Base-by-base conservation (phyloP, 2,329 filamentous ascomycete genomes). In the Penicillium sp. region DNA sequence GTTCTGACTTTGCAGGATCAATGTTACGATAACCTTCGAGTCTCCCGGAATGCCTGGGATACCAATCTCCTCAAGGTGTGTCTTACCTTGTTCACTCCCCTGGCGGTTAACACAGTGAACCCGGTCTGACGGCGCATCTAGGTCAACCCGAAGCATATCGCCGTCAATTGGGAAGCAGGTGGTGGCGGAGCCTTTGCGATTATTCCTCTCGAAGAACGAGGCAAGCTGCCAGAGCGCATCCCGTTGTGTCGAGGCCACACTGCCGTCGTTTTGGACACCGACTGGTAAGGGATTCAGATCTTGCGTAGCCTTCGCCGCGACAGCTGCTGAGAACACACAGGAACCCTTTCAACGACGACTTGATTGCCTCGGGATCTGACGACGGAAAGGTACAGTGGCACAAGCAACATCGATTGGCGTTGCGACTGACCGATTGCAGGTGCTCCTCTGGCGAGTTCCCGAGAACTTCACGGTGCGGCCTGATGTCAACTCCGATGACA, bases 11-110 rank as follows among this genome's bases (percentile, higher is more conserved):
- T 11, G 4, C 51, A 84, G 82, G 93, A 99, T 72, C 88, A 89
- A 81, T 96, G 91, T 79, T 99, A 97, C 76, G 93, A 99, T 74
- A 97, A 97, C 74, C 78, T 99, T 62, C 89, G 89, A 70, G 89
- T 99, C 73, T 96, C 90, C 67, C 89, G 87, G 74, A 99, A 99
- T 84, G 93, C 93, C 48, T 99, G 93, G 93, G 93, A 99, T 73
- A 96, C 91, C 66, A 99, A 99, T 77, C 78, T 99, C 67, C 82
- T 97, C 76, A 97, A 97, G 86, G 90, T 95, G 72, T 71, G 79
- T 68, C 47, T 22, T 14, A 19, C 43, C 53, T 49, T 50, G n/a
- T n/a, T 57, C 56, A 63, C 61, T 42, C 58, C 64, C 63, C 61
- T 61, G 55, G 49, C 46, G 51, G 49, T 56, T 60, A 62, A 35